These are phyloP conservation scores for Pleurotus eryngii DNA, from an alignment of 768 basidiomycete species.

Conservation along the genomic window DNA sequence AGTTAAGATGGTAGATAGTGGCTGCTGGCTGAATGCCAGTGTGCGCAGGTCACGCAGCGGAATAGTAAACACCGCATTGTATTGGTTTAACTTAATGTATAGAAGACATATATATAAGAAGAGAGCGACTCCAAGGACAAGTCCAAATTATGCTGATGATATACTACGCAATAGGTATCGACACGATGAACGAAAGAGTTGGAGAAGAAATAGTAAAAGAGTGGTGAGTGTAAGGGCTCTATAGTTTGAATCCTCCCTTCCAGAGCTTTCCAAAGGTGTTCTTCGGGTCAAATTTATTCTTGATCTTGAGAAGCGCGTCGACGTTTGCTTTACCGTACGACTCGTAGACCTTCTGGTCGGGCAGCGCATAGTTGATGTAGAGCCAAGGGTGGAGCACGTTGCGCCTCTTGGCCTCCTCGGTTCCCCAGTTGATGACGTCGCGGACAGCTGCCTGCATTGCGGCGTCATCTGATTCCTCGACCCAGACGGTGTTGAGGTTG, in stretches of 20 bases:
- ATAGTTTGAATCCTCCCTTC: conserved; percentile 5
- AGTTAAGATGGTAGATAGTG: too few species aligned
- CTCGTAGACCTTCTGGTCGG: conserved; percentile 5
- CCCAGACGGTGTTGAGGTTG: conserved; percentile 8
- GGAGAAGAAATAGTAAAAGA: too few species aligned
- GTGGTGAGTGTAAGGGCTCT: background rate
- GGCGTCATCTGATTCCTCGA: conserved; percentile 9
- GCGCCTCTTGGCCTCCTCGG: conserved; percentile 4
- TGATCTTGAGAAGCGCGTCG: background rate
- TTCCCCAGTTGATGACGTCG: conserved; percentile 3
- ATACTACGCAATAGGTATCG: too few species aligned
- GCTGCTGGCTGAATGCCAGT: too few species aligned
- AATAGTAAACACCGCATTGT: too few species aligned
- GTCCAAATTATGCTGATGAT: too few species aligned
- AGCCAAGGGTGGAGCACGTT: conserved; percentile 6
- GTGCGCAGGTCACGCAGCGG: too few species aligned
- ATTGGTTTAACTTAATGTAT: too few species aligned
- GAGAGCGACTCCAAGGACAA: too few species aligned
- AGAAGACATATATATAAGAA: too few species aligned
- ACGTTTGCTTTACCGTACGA: background rate
- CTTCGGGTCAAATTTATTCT: background rate
- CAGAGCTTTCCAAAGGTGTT: conserved; percentile 1
- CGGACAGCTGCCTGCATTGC: background rate
- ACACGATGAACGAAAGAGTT: background rate
- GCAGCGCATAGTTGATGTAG: conserved; percentile 10